Evolutionary conservation across 495 filamentous ascomycete genomes (phyloP), one percentile per base, ranked within the genome.

Genomic region (Xylaria bambusicola): DNA sequence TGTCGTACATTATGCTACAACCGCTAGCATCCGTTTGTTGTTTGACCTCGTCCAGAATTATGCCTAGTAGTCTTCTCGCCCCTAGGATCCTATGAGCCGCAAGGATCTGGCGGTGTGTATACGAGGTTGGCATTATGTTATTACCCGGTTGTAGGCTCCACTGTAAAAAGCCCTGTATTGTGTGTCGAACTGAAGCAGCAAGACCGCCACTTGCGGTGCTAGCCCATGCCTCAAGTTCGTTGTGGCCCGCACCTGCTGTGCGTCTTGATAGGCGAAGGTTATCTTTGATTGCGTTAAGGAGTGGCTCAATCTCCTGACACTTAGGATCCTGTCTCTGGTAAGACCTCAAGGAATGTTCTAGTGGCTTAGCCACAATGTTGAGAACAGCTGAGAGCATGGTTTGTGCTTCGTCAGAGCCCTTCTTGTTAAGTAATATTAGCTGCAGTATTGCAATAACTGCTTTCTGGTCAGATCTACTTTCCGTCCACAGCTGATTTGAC

Each of bases 311-410:
- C 54, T 90, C 87, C 48, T 84, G 81, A 15, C 84, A 84, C 9
- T 82, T 78, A 1, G 88, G 87, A 59, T 90, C 82, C 35, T 83
- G 82, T 13, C 85, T 81, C 56, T 89, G 84, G 44, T 96, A 83
- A 20, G 88, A 84, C 35, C 85, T 83, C 15, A 98, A 80, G 27
- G 87, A 84, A 61, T 88, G 83, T 59, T 93, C 87, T 2, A 98
- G 76, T 0, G 86, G 84, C 61, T 86, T 86, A 2, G 90, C 89
- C 3, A 91, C 84, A 58, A 97, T 91, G 57, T 88, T 89, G 24
- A 98, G 77, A 6, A 98, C 89, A 0, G 91, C 88, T 36, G 80
- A 79, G 56, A 97, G 90, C 78, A 96, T 91, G 17, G 86, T 79
- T 52, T 85, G 80, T 2, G 91, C 91, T 62, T 98, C 94, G 33